phyloP scores from a whole-genome alignment of 2,329 filamentous ascomycete species.

The Acephala macrosclerotiorum region DNA sequence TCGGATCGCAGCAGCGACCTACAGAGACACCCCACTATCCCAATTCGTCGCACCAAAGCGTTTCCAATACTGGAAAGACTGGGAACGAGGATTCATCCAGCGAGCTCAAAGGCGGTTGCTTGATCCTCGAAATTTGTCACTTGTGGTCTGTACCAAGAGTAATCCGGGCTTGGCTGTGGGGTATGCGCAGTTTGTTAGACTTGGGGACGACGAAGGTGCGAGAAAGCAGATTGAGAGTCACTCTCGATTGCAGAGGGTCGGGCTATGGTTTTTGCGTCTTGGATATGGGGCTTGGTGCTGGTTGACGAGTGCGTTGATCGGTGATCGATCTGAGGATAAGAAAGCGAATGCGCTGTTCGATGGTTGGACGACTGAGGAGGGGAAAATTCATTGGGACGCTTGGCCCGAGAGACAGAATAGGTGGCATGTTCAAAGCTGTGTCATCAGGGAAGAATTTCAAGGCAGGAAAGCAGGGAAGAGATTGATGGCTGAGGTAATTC shows the following conservation, averaged over 20 bases:
- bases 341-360: constrained; percentile 20
- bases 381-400: constrained; percentile 31
- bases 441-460: constrained; percentile 34
- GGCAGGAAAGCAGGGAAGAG: constrained; percentile 37
- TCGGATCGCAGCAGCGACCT: constrained; percentile 32
- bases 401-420: constrained; percentile 31
- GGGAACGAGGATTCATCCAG: constrained; percentile 24
- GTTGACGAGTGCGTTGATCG: constrained; percentile 4
- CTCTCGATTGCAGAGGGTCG: constrained; percentile 13
- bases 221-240: constrained; percentile 20
- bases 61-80: constrained; percentile 24
- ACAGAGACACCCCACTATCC: constrained; percentile 29
- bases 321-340: constrained; percentile 22
- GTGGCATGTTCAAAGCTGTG: constrained; percentile 39
- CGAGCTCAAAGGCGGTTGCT: constrained; percentile 31
- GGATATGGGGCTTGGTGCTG: constrained; percentile 20
- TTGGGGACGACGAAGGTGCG: constrained; percentile 36
- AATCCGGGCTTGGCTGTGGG: constrained; percentile 28
- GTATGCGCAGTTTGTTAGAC: constrained; percentile 32
- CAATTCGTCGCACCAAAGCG: constrained; percentile 33
- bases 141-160: constrained; percentile 30
- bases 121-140: constrained; percentile 26
- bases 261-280: constrained; percentile 21
- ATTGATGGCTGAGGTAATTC: constrained; percentile 39
- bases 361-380: constrained; percentile 14